Conservation (phyloP, 2,329 filamentous ascomycete species). For the Alternaria novae-zelandiae region DNA sequence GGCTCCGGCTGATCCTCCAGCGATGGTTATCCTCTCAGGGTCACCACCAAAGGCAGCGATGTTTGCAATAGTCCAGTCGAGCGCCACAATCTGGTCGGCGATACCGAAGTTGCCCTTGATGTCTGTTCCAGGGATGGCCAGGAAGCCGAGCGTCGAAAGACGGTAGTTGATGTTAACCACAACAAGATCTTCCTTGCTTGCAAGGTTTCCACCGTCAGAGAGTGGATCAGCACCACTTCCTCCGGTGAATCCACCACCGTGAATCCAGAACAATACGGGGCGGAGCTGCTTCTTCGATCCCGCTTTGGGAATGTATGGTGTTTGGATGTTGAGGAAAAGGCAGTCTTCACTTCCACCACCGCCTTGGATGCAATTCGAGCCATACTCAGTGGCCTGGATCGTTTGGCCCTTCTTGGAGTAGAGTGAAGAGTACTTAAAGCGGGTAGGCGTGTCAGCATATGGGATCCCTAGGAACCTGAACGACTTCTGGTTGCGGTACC, state of each 20-base stretch:
- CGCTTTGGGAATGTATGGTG: constrained; percentile 47
- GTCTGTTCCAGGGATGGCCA: constrained; percentile 62
- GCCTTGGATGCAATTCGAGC: constrained; percentile 53
- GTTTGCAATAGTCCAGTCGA: constrained; percentile 56
- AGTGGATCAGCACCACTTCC: constrained; percentile 49
- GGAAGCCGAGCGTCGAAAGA: constrained; percentile 63
- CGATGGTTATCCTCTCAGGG: constrained; percentile 54
- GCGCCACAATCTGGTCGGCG: constrained; percentile 58
- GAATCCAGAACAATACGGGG: constrained; percentile 60
- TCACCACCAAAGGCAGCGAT: constrained; percentile 58
- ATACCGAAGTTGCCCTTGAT: constrained; percentile 63
- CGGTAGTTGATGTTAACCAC: constrained; percentile 68
- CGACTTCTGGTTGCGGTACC: constrained; percentile 61
- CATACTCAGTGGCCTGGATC: constrained; percentile 56
- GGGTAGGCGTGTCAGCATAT: constrained; percentile 52
- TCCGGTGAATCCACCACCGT: constrained; percentile 63
- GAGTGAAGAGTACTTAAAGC: constrained; percentile 56
- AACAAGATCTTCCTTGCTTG: constrained; percentile 65
- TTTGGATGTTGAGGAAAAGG: constrained; percentile 58
- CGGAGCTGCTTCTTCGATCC: constrained; percentile 50
- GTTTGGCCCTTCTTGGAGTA: constrained; percentile 55
- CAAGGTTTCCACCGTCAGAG: constrained; percentile 63
- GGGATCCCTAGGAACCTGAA: constrained; percentile 55
- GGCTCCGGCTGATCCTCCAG: constrained; percentile 60
- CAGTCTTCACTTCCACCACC: constrained; percentile 55